These are phyloP conservation scores for Ramaria rubella DNA, from an alignment of 768 basidiomycete species.

Conservation along the genomic window DNA sequence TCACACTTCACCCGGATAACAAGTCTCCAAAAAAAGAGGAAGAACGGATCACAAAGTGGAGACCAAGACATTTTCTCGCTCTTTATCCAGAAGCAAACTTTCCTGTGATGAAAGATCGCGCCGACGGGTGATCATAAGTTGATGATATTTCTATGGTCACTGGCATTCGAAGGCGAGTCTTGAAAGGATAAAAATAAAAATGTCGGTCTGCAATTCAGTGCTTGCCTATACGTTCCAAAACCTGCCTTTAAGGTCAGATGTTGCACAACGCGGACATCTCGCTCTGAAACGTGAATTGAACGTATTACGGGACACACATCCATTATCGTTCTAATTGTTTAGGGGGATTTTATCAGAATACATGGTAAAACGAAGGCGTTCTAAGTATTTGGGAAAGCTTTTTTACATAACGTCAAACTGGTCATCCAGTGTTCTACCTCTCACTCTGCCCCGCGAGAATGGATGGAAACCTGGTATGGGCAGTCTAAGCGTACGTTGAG, in stretches of 20 bases:
- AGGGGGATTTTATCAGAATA: no score
- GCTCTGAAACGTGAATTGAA: no score
- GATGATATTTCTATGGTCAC: slow-evolving; percentile 74
- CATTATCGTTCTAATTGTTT: no score
- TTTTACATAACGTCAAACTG: no score
- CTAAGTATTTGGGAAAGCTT: no score
- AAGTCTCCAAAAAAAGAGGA: background rate
- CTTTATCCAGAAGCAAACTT: slow-evolving; percentile 8
- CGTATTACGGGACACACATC: no score
- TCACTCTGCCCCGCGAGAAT: no score
- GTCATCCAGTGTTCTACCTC: no score
- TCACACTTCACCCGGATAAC: background rate
- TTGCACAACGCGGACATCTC: slow-evolving; percentile 51
- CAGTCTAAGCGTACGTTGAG: no score
- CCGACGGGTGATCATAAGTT: slow-evolving; percentile 45
- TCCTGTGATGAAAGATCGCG: slow-evolving; percentile 15
- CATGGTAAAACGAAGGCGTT: no score
- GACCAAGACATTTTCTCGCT: slow-evolving; percentile 3
- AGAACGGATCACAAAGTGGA: background rate
- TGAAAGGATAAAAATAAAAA: slow-evolving; percentile 62
- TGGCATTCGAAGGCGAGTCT: slow-evolving; percentile 60
- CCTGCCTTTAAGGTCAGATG: slow-evolving; percentile 42
- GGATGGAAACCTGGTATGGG: no score
- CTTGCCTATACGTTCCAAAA: background rate
- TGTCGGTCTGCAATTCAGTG: slow-evolving; percentile 35